Evolutionary conservation across 2,329 filamentous ascomycete genomes (phyloP), one percentile per base, ranked within the genome.

Genomic region (Pseudogymnoascus pannorum): DNA sequence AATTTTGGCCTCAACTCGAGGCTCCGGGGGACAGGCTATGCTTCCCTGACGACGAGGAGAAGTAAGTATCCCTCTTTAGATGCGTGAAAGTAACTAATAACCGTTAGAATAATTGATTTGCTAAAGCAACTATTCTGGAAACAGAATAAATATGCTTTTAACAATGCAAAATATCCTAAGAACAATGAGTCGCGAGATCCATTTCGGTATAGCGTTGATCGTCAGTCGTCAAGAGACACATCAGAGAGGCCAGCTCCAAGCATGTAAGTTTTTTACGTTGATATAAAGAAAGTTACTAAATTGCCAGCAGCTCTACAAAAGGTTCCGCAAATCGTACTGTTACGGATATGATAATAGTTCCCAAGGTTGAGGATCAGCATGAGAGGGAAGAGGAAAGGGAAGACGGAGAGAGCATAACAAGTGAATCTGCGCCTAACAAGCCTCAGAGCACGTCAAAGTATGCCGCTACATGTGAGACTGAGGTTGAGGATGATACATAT

Each of bases 61-160:
- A 58, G 64, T 66, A 60, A 31, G 63, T n/a, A 20, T 5, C 9
- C 33, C 18, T 35, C 22, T 40, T 16, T 14, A 18, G 22, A 57
- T 57, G 12, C 5, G 16, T 9, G 11, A 51, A 18, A 5, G n/a
- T 35, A 24, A 12, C 29, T 38, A 44, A 44, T 35, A 16, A 58
- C 7, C 51, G 12, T n/a, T 12, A 66, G 64, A 29, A 66, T 66
- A 48, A 58, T 63, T 11, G 58, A 57, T 2, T 54, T 66, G 2
- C 42, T 66, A n/a, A 62, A 58, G 31, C 64, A 66, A 18, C 51
- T 66, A 8, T 66, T 66, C 40, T 66, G 58, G 60, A 66, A 62
- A 36, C 64, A 66, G 42, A 66, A 62, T 58, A 54, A 51, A 44
- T 66, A 66, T 48, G 42, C 57, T 11, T 58, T 26, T 24, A 64